These are phyloP conservation scores for Phytopythium delawarense DNA, from an alignment of 352 stramenopile genomes.

Conservation along the genomic window DNA sequence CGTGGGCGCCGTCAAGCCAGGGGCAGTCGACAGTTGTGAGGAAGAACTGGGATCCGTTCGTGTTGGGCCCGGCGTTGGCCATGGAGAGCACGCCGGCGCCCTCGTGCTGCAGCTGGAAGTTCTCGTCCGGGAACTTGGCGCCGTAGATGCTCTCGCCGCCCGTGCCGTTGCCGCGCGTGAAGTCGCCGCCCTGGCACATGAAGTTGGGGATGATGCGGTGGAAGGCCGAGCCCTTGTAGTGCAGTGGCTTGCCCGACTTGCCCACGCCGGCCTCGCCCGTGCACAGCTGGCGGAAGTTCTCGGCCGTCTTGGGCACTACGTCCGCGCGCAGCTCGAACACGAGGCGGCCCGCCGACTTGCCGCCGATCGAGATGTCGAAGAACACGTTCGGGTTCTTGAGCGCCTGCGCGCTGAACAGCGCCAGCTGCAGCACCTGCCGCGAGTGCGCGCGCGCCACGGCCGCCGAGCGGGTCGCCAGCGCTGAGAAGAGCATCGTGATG, in stretches of 20 bases:
- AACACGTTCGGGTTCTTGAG: constrained; percentile 90
- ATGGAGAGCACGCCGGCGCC: constrained; percentile 91
- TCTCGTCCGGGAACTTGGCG: constrained; percentile 94
- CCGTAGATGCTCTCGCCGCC: constrained; percentile 94
- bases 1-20: constrained; percentile 87
- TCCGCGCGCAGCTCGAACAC: constrained; percentile 92
- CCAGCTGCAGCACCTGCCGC: constrained; percentile 17
- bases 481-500: constrained; percentile 23
- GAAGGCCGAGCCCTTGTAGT: constrained; percentile 90
- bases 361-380: constrained; percentile 97
- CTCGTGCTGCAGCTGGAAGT: constrained; percentile 93
- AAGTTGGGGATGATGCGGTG: constrained; percentile 93
- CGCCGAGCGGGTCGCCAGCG: constrained; percentile 17
- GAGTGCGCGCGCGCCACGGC: constrained; percentile 15
- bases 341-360: constrained; percentile 77
- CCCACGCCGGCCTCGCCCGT: constrained; percentile 95
- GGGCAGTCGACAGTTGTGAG: constrained; percentile 91
- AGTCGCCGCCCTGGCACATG: constrained; percentile 97
- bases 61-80: constrained; percentile 96
- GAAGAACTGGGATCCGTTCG: constrained; percentile 98
- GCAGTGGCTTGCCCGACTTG: constrained; percentile 65
- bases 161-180: constrained; percentile 90
- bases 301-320: constrained; percentile 96
- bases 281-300: constrained; percentile 98
- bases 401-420: constrained; percentile 58